A percentile compares a stretch with the other conserved stretches of the same genome.
Evolutionary conservation across 2,329 filamentous ascomycete genomes (phyloP).

Genomic region (Camptophora hylomeconis): DNA sequence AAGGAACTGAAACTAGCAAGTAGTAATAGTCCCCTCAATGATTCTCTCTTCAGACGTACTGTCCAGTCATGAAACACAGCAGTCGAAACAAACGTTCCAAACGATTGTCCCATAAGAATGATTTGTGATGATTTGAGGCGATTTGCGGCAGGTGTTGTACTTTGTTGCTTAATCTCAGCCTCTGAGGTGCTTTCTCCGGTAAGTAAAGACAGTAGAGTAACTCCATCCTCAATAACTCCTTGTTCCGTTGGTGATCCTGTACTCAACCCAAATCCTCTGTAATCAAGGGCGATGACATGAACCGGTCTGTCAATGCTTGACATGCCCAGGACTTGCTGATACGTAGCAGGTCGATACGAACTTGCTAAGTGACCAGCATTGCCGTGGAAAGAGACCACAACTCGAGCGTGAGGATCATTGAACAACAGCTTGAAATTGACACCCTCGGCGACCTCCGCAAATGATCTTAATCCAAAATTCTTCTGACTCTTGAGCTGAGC

Average conservation of each 20-base stretch:
- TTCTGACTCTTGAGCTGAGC: constrained; percentile 42
- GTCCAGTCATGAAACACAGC: constrained; percentile 40
- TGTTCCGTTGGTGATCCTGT: constrained; percentile 68
- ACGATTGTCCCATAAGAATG: constrained; percentile 70
- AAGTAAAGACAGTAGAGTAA: constrained; percentile 56
- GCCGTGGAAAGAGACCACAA: constrained; percentile 44
- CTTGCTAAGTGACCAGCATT: constrained; percentile 83
- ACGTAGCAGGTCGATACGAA: constrained; percentile 60
- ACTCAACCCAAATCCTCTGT: constrained; percentile 46
- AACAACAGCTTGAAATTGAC: constrained; percentile 38
- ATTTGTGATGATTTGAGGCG: constrained; percentile 51
- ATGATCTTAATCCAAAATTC: constrained; percentile 11
- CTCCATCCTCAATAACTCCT: constrained; percentile 68
- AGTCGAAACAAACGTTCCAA: constrained; percentile 73
- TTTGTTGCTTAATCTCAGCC: background rate
- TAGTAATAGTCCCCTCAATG: constrained; percentile 69
- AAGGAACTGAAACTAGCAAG: constrained; percentile 69
- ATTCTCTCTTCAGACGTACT: constrained; percentile 42
- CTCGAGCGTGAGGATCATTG: constrained; percentile 35
- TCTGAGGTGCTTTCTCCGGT: constrained; percentile 30
- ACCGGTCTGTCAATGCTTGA: constrained; percentile 48
- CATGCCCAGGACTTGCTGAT: constrained; percentile 61
- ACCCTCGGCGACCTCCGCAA: constrained; percentile 34
- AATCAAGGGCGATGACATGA: constrained; percentile 77
- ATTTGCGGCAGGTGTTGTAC: background rate